phyloP scores from a whole-genome alignment of 2,329 filamentous ascomycete species.

The Magnaporthiopsis rhizophila region DNA sequence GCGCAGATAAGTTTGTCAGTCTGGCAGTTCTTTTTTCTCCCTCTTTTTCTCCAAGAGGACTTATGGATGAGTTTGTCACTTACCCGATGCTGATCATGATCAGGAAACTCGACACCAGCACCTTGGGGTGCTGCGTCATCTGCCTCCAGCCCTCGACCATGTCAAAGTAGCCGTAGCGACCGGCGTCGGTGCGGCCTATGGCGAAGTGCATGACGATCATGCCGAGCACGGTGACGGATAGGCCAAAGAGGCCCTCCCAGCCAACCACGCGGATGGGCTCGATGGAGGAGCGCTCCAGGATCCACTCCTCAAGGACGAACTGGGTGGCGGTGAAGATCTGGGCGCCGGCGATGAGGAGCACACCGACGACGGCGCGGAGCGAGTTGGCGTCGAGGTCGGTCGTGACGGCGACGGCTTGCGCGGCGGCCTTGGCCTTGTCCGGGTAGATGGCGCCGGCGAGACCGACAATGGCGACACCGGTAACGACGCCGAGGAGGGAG shows the following conservation, averaged over 20 bases:
- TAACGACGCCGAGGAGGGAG: slow-evolving; percentile 75
- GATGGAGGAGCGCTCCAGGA: slow-evolving; percentile 57
- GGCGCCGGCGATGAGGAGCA: slow-evolving; percentile 83
- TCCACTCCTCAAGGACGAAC: slow-evolving; percentile 92
- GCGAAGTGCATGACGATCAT: slow-evolving; percentile 75
- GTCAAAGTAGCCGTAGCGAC: slow-evolving; percentile 81
- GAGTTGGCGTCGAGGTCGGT: slow-evolving; percentile 36
- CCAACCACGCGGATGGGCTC: slow-evolving; percentile 88
- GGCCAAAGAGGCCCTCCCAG: slow-evolving; percentile 93
- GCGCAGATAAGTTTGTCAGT: neutral
- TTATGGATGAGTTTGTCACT: slow-evolving; percentile 21
- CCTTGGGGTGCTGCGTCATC: slow-evolving; percentile 61
- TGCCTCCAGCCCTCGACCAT: slow-evolving; percentile 77
- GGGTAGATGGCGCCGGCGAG: slow-evolving; percentile 78
- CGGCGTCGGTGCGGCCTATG: slow-evolving; percentile 66
- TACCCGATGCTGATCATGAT: slow-evolving; percentile 99
- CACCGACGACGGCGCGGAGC: slow-evolving; percentile 67
- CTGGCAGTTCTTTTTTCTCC: neutral
- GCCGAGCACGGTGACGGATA: slow-evolving; percentile 65
- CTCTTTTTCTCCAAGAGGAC: neutral
- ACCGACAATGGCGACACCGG: slow-evolving; percentile 83
- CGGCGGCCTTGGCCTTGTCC: slow-evolving; percentile 32
- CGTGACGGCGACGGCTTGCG: slow-evolving; percentile 19
- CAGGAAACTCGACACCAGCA: slow-evolving; percentile 70
- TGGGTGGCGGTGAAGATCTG: slow-evolving; percentile 97